Percentiles rank a stretch among this genome's conserved stretches.
phyloP scores from a whole-genome alignment of 2,329 filamentous ascomycete genomes.

The Xylaria hypoxylon region DNA sequence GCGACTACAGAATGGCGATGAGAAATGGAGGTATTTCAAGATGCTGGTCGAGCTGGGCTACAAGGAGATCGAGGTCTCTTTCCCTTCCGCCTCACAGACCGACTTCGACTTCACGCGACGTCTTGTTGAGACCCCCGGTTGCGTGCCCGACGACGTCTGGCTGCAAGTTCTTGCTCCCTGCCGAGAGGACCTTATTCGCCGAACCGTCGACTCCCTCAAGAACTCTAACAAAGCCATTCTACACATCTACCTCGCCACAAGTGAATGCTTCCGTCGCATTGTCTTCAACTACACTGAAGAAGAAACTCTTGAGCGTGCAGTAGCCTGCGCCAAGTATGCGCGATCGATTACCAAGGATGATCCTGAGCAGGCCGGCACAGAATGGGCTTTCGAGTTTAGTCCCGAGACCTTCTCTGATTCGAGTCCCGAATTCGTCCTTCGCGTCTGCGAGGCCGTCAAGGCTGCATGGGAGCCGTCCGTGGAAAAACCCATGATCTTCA shows the following conservation, averaged over 20 bases:
- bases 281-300: slow-evolving; percentile 90
- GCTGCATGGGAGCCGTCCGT: slow-evolving; percentile 86
- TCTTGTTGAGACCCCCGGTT: slow-evolving; percentile 85
- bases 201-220: slow-evolving; percentile 88
- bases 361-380: slow-evolving; percentile 65
- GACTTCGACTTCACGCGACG: slow-evolving; percentile 95
- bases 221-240: slow-evolving; percentile 94
- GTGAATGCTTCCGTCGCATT: slow-evolving; percentile 91
- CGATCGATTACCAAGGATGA: slow-evolving; percentile 89
- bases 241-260: slow-evolving; percentile 96
- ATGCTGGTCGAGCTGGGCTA: slow-evolving; percentile 93
- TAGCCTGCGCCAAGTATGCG: slow-evolving; percentile 86
- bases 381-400: slow-evolving; percentile 85
- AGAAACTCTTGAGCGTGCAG: slow-evolving; percentile 83
- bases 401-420: slow-evolving; percentile 94
- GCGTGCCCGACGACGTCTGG: slow-evolving; percentile 88
- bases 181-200: slow-evolving; percentile 87
- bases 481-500: slow-evolving; percentile 85
- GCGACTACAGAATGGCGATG: slow-evolving; percentile 79
- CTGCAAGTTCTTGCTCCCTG: slow-evolving; percentile 94
- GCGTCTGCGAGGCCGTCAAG: slow-evolving; percentile 93
- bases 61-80: slow-evolving; percentile 98
- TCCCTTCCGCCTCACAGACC: slow-evolving; percentile 92
- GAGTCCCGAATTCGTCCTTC: slow-evolving; percentile 81
- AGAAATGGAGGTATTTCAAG: slow-evolving; percentile 95